Evolutionary conservation across 2,329 filamentous ascomycete species (phyloP).

Genomic region (Paraphoma chrysanthemicola): DNA sequence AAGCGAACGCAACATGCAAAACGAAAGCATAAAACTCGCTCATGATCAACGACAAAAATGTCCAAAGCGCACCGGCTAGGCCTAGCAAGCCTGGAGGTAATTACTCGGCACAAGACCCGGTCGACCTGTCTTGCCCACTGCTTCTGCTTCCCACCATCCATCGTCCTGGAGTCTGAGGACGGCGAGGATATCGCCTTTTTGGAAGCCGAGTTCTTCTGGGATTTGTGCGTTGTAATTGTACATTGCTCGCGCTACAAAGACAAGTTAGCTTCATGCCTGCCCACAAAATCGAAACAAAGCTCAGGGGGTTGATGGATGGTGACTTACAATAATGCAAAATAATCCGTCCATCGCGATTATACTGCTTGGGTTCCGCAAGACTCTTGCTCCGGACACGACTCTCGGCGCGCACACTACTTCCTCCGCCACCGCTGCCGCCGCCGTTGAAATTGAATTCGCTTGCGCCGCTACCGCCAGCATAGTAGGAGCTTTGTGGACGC

Average conservation of each 20-base stretch:
- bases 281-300: too few species aligned
- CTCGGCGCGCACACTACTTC: slow-evolving; percentile 42
- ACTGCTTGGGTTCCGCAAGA: slow-evolving; percentile 83
- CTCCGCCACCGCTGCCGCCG: slow-evolving; percentile 27
- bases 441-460: slow-evolving; percentile 36
- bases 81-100: slow-evolving; percentile 66
- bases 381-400: slow-evolving; percentile 76
- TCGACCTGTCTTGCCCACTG: slow-evolving; percentile 68
- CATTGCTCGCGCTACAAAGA: slow-evolving; percentile 77
- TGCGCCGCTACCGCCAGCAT: slow-evolving; percentile 35
- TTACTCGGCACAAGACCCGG: slow-evolving; percentile 71
- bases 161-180: slow-evolving; percentile 93
- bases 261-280: too few species aligned
- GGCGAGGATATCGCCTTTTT: slow-evolving; percentile 89
- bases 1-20: neutral
- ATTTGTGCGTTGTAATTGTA: slow-evolving; percentile 96
- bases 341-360: slow-evolving; percentile 82
- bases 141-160: slow-evolving; percentile 98
- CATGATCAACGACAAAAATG: neutral
- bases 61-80: too few species aligned
- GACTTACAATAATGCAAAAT: slow-evolving; percentile 93
- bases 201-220: slow-evolving; percentile 90
- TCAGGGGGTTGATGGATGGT: neutral
- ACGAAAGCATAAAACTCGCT: neutral
- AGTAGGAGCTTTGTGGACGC: slow-evolving; percentile 55